These are phyloP conservation scores for Sugiyamaella paludigena DNA, from an alignment of 1,139 yeast species.

Conservation along the genomic window DNA sequence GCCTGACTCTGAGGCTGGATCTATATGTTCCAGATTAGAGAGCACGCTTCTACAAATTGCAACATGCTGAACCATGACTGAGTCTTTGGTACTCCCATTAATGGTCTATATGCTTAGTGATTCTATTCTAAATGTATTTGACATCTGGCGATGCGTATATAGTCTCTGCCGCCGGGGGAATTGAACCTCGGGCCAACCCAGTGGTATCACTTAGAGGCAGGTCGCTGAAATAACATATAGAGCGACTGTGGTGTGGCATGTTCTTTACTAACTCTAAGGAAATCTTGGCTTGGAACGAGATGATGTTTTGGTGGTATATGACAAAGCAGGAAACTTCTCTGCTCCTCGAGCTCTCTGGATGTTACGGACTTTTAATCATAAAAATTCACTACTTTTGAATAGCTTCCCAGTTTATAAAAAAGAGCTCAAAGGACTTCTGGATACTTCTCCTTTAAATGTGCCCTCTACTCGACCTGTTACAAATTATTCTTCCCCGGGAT, in stretches of 20 bases:
- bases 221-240: background rate
- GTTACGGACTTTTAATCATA: slow-evolving; percentile 72
- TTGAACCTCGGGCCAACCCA: too few species aligned
- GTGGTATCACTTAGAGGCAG: background rate
- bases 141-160: too few species aligned
- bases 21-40: too few species aligned
- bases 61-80: too few species aligned
- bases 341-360: slow-evolving; percentile 94
- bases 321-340: slow-evolving; percentile 77
- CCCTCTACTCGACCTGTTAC: slow-evolving; percentile 29
- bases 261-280: slow-evolving; percentile 6
- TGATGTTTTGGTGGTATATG: slow-evolving; percentile 79
- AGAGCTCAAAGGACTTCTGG: slow-evolving; percentile 41
- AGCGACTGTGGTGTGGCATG: too few species aligned
- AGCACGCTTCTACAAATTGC: too few species aligned
- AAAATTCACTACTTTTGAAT: slow-evolving; percentile 62
- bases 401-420: slow-evolving; percentile 56
- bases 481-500: slow-evolving; percentile 42
- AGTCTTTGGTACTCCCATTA: too few species aligned
- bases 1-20: too few species aligned
- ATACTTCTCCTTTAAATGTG: slow-evolving; percentile 29
- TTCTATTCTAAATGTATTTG: too few species aligned
- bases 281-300: slow-evolving; percentile 40
- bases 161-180: too few species aligned
- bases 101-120: too few species aligned